Base-by-base conservation (phyloP, 2,329 filamentous ascomycete genomes). In the Myriosclerotinia scirpicola region DNA sequence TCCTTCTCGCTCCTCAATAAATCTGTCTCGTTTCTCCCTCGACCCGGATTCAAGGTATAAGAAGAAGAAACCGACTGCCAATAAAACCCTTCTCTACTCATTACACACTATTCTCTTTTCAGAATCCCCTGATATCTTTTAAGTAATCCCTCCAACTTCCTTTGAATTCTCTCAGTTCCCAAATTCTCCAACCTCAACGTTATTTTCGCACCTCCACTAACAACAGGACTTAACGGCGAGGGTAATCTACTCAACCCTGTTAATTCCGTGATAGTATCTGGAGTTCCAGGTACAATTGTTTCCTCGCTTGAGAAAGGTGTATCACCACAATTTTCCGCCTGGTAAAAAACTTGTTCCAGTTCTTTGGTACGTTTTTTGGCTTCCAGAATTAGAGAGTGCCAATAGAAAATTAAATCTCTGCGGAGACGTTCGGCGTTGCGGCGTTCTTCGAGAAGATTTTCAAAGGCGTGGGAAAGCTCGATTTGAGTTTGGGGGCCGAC, bases 391-490 rank as follows among this genome's bases (percentile, higher is more conserved):
- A 65, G 30, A 5, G 17, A 42, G 12, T 65, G 63, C 63, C 63
- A 65, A 26, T 65, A 38, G 30, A 46, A 52, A 46, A 65, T 26
- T 8, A 65, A 17, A 42, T 65, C 63, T 20, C 63, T 20, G 11
- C 30, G 54, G 9, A 59, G 34, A 26, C 63, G 42, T 46, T 65
- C 63, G 2, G 53, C 40, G 42, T 65, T 42, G 5, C 54, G 40
- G 15, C 63, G 53, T 40, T 65, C 63, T 50, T 65, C 42, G 44
- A 65, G 63, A 22, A 65, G 30, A 9, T 48, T 65, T 46, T 65
- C 63, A 38, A 65, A 65, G n/a, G 63, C 63, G n/a, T 46, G 54
- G 3, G 63, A 65, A 26, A 65, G 53, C 34, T 59, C 63, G 4
- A 59, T 50, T 65, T 65, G 63, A 1, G 34, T 38, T 17, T 22